A percentile compares a stretch with the other conserved stretches of the same genome.
Evolutionary conservation across 805 yeast species (phyloP).

Genomic region (Wickerhamomyces silvicola): DNA sequence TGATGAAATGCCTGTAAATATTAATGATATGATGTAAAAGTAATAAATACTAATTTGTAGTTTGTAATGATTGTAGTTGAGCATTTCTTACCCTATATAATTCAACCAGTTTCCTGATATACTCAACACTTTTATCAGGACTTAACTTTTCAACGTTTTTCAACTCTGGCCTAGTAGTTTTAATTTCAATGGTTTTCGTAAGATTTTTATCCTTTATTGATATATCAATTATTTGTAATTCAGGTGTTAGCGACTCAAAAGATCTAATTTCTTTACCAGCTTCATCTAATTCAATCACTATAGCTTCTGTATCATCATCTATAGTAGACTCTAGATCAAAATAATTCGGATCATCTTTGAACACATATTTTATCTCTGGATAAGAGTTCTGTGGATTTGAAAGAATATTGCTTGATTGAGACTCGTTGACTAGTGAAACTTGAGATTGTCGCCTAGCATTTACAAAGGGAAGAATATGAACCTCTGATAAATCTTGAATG

Average conservation of each 20-base stretch:
- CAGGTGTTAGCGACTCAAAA: conserved; percentile 12
- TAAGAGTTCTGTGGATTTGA: conserved; percentile 7
- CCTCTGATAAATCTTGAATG: conserved; percentile 9
- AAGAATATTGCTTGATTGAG: neutral
- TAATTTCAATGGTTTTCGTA: conserved; percentile 20
- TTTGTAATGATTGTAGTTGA: conserved; percentile 11
- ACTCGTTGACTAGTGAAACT: conserved; percentile 1
- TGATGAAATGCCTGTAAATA: conserved; percentile 72
- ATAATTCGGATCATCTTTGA: conserved; percentile 20
- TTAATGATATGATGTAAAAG: conserved; percentile 38
- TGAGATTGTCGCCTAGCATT: neutral
- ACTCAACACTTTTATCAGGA: conserved; percentile 9
- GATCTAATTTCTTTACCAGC: conserved; percentile 10
- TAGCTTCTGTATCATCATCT: conserved; percentile 15
- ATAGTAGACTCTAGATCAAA: conserved; percentile 6
- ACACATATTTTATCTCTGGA: conserved; percentile 23
- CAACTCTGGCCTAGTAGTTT: conserved; percentile 15
- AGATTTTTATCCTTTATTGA: conserved; percentile 17
- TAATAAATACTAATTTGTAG: neutral
- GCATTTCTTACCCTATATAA: conserved; percentile 14
- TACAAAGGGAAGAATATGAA: neutral
- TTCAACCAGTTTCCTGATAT: conserved; percentile 14
- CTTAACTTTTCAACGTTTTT: conserved; percentile 3
- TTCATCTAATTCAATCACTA: conserved; percentile 18
- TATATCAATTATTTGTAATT: conserved; percentile 13